Percentiles rank a stretch among this genome's conserved stretches.
These are phyloP conservation scores for Pseudoperonospora humuli DNA, from an alignment of 352 stramenopile species.

Conservation along the genomic window DNA sequence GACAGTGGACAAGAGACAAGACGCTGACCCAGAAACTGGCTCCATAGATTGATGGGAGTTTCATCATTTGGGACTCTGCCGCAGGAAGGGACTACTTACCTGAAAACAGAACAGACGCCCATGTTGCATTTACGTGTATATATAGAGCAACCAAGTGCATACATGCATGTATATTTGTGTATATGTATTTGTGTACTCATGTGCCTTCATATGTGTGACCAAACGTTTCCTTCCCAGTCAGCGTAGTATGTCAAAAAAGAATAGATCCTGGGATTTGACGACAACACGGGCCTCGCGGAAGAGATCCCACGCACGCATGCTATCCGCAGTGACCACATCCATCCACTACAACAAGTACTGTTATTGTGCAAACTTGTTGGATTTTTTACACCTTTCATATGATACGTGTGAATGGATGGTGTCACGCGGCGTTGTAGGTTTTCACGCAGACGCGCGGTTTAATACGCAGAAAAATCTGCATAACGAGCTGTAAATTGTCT, in stretches of 20 bases:
- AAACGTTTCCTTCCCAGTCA: neutral
- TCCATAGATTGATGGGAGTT: conserved; percentile 12
- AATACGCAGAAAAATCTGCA: too few relatives aligned
- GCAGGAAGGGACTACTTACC: neutral
- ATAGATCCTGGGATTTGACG: neutral
- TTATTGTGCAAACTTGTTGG: conserved; percentile 2
- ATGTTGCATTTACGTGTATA: too few relatives aligned
- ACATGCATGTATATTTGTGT: too few relatives aligned
- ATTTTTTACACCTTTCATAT: too few relatives aligned
- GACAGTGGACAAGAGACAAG: neutral
- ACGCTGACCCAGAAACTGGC: conserved; percentile 12
- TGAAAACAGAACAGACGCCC: too few relatives aligned
- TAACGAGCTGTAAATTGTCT: too few relatives aligned
- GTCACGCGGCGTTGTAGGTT: too few relatives aligned
- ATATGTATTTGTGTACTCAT: too few relatives aligned
- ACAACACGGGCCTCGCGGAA: neutral
- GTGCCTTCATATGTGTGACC: neutral
- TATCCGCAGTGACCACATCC: neutral
- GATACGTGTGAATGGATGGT: too few relatives aligned
- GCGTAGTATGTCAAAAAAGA: neutral
- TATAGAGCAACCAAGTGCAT: too few relatives aligned
- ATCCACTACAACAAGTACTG: conserved; percentile 1
- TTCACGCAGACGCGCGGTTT: too few relatives aligned
- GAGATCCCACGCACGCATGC: neutral
- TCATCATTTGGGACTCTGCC: neutral